These are phyloP conservation scores for Helenozyma rhizophorensis DNA, from an alignment of 805 yeast genomes.

Conservation along the genomic window DNA sequence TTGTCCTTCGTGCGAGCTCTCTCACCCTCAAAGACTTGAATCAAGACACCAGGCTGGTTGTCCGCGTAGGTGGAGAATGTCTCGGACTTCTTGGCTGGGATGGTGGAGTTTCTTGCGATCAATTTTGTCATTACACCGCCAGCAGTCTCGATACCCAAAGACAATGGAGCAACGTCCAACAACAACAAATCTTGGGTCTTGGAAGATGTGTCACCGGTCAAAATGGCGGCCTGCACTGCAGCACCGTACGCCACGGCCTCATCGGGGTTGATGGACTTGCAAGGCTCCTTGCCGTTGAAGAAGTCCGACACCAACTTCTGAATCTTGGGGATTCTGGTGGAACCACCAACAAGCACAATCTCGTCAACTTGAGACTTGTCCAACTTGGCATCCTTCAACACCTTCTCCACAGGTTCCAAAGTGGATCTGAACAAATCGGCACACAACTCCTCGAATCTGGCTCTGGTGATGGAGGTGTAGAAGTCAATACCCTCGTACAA, in stretches of 20 bases:
- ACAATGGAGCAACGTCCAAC: conserved; percentile 90
- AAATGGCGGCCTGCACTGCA: conserved; percentile 96
- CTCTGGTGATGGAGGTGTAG: conserved; percentile 94
- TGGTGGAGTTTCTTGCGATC: conserved; percentile 91
- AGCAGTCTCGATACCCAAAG: conserved; percentile 93
- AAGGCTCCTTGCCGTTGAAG: conserved; percentile 97
- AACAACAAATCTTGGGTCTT: conserved; percentile 92
- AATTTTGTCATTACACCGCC: conserved; percentile 97
- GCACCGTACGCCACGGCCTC: conserved; percentile 99
- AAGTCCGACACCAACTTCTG: conserved; percentile 93
- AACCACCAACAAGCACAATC: conserved; percentile 95
- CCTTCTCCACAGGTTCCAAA: conserved; percentile 92
- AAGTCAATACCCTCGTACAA: conserved; percentile 93
- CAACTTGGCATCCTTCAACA: conserved; percentile 82
- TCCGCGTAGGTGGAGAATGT: conserved; percentile 94
- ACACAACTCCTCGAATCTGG: conserved; percentile 95
- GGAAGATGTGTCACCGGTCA: conserved; percentile 93
- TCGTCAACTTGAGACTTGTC: conserved; percentile 89
- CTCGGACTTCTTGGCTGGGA: conserved; percentile 93
- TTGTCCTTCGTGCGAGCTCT: conserved; percentile 92
- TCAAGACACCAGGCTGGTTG: conserved; percentile 92
- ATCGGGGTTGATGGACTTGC: conserved; percentile 95
- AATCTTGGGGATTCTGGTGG: conserved; percentile 96
- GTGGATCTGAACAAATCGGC: conserved; percentile 92
- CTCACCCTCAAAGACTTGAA: conserved; percentile 95